A percentile compares a stretch with the other conserved stretches of the same genome.
Conservation (phyloP, 768 basidiomycete genomes). For the Mycena rosella region DNA sequence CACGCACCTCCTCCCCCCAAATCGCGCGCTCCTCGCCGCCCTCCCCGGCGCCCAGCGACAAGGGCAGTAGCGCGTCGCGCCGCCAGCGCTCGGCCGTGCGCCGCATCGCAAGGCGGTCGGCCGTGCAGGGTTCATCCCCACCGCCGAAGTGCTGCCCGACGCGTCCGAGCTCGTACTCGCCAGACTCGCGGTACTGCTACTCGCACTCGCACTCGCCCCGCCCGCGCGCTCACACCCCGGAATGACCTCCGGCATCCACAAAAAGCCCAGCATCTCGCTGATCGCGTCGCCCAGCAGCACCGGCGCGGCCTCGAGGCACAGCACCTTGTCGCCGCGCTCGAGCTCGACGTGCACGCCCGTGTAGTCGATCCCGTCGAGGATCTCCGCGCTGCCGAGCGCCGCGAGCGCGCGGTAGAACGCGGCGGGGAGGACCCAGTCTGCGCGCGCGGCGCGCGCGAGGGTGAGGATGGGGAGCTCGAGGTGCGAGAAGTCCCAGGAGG, state of each 20-base stretch:
- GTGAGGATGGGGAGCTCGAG: conserved; percentile 39
- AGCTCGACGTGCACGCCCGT: conserved; percentile 36
- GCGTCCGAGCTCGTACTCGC: background rate
- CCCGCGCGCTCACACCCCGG: conserved; percentile 26
- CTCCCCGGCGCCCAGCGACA: conserved; percentile 12
- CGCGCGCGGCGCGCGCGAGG: conserved; percentile 26
- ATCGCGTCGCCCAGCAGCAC: conserved; percentile 29
- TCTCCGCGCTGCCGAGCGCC: conserved; percentile 17
- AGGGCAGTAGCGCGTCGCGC: conserved; percentile 27
- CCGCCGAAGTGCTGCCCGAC: background rate
- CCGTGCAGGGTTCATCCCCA: conserved; percentile 31
- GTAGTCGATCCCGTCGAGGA: conserved; percentile 37
- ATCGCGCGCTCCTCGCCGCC: conserved; percentile 24
- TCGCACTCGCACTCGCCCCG: no score
- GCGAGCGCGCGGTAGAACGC: conserved; percentile 30
- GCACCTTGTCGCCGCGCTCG: conserved; percentile 28
- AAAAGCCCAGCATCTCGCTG: conserved; percentile 33
- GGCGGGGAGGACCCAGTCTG: conserved; percentile 32
- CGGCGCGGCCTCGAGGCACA: conserved; percentile 28
- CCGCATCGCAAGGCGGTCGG: conserved; percentile 34
- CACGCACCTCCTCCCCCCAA: conserved; percentile 32
- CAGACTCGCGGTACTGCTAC: no score
- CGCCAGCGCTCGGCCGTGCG: conserved; percentile 36
- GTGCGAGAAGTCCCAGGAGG: conserved; percentile 30
- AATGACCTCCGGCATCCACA: conserved; percentile 32